Percentiles rank a stretch among this genome's conserved stretches.
phyloP scores from a whole-genome alignment of 495 filamentous ascomycete species.

The Symbiotaphrina buchneri region DNA sequence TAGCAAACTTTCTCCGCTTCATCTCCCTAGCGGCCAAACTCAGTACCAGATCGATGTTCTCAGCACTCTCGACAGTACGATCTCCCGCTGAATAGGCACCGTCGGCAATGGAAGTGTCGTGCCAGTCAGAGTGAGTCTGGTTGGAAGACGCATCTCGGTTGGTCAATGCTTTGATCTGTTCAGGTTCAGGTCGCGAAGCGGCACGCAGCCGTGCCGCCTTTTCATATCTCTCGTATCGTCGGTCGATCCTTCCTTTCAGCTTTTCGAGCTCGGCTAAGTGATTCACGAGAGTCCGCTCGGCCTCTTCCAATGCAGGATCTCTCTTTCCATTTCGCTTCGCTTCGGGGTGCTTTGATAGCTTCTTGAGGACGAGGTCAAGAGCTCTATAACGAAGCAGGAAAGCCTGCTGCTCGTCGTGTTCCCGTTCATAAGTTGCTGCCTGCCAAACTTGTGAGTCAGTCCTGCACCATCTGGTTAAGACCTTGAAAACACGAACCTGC shows the following conservation, averaged over 20 bases:
- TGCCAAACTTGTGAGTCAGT: conserved; percentile 11
- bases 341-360: conserved; percentile 20
- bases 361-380: conserved; percentile 31
- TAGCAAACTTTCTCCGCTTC: conserved; percentile 35
- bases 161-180: neutral
- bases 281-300: conserved; percentile 26
- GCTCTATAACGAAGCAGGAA: conserved; percentile 75
- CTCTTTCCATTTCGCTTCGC: conserved; percentile 15
- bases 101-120: neutral
- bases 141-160: neutral
- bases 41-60: conserved; percentile 57
- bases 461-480: conserved; percentile 1
- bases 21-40: conserved; percentile 56
- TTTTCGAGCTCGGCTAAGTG: conserved; percentile 36
- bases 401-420: conserved; percentile 68
- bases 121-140: neutral
- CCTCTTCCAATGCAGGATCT: conserved; percentile 20
- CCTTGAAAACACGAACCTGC: conserved; percentile 31
- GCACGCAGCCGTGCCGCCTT: conserved; percentile 18
- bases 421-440: conserved; percentile 60
- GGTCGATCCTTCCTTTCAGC: conserved; percentile 43
- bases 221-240: conserved; percentile 35
- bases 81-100: conserved; percentile 15
- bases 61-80: conserved; percentile 38
- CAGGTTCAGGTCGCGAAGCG: neutral